Conservation (phyloP, 208 protist species). For the Leishmania major region DNA sequence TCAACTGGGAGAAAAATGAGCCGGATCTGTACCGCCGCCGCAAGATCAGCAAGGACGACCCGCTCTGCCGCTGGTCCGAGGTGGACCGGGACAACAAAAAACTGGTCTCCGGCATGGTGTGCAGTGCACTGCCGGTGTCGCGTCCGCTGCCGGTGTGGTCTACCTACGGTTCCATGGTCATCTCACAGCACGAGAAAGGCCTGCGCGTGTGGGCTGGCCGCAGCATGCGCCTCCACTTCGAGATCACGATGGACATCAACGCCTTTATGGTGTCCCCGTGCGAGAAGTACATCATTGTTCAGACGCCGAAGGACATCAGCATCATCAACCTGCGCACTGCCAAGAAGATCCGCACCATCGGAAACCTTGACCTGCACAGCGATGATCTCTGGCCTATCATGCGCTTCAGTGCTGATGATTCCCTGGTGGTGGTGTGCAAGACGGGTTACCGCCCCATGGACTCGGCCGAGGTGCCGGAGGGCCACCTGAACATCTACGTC, state of each 20-base stretch:
- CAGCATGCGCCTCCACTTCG: slow-evolving; percentile 83
- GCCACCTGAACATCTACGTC: slow-evolving; percentile 80
- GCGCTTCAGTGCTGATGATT: slow-evolving; percentile 88
- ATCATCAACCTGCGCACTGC: slow-evolving; percentile 82
- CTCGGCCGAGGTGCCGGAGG: slow-evolving; percentile 35
- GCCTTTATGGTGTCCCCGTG: slow-evolving; percentile 87
- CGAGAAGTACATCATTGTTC: slow-evolving; percentile 90
- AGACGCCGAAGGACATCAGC: slow-evolving; percentile 80
- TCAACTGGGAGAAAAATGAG: slow-evolving; percentile 80
- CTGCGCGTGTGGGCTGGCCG: slow-evolving; percentile 87
- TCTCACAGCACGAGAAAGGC: slow-evolving; percentile 75
- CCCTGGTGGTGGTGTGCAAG: slow-evolving; percentile 81
- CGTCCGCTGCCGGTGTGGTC: slow-evolving; percentile 87
- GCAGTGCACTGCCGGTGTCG: slow-evolving; percentile 54
- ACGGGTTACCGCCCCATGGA: slow-evolving; percentile 49
- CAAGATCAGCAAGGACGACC: slow-evolving; percentile 64
- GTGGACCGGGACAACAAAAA: slow-evolving; percentile 72
- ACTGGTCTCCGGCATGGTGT: slow-evolving; percentile 65
- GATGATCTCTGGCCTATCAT: slow-evolving; percentile 85
- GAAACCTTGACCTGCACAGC: slow-evolving; percentile 78
- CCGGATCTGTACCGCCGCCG: slow-evolving; percentile 77
- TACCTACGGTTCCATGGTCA: slow-evolving; percentile 82
- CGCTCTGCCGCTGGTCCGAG: slow-evolving; percentile 79
- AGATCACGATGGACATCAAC: slow-evolving; percentile 73
- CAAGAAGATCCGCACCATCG: slow-evolving; percentile 82